These are phyloP conservation scores for Spongiforma sp. DNA, from an alignment of 1,284 basidiomycete species.

Conservation along the genomic window DNA sequence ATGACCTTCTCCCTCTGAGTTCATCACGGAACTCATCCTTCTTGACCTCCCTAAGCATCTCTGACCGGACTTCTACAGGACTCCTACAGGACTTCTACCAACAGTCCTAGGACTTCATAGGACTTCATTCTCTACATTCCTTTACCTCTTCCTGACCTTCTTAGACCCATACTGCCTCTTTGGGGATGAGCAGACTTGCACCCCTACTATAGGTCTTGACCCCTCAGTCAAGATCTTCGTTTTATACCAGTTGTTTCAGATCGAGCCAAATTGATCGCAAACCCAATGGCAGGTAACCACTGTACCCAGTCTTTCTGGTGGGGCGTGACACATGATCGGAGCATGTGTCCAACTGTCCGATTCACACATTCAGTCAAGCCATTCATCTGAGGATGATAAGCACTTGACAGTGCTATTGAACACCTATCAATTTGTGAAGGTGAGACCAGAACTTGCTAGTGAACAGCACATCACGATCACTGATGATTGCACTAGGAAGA, in stretches of 20 bases:
- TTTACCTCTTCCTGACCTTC: too few species aligned
- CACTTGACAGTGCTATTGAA: neutral
- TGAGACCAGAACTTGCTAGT: slow-evolving; percentile 1
- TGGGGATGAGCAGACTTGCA: too few species aligned
- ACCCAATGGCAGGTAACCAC: neutral
- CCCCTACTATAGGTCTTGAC: too few species aligned
- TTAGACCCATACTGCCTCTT: too few species aligned
- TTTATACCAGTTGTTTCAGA: slow-evolving; percentile 31
- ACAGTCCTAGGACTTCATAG: too few species aligned
- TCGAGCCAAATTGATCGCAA: slow-evolving; percentile 21
- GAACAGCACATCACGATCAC: neutral
- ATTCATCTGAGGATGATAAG: slow-evolving; percentile 1
- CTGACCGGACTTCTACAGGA: too few species aligned
- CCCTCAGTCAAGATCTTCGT: too few species aligned
- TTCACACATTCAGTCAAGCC: neutral
- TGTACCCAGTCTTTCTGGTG: slow-evolving; percentile 12
- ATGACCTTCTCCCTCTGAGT: too few species aligned
- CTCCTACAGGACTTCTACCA: too few species aligned
- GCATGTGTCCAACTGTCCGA: neutral
- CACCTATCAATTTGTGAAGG: neutral
- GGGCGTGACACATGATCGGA: slow-evolving; percentile 1
- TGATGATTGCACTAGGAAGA: neutral
- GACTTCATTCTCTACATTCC: too few species aligned
- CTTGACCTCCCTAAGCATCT: too few species aligned
- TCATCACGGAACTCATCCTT: too few species aligned